These are phyloP conservation scores for Azolla pinnata DNA, from an alignment of 75 land plant species.

Conservation along the genomic window DNA sequence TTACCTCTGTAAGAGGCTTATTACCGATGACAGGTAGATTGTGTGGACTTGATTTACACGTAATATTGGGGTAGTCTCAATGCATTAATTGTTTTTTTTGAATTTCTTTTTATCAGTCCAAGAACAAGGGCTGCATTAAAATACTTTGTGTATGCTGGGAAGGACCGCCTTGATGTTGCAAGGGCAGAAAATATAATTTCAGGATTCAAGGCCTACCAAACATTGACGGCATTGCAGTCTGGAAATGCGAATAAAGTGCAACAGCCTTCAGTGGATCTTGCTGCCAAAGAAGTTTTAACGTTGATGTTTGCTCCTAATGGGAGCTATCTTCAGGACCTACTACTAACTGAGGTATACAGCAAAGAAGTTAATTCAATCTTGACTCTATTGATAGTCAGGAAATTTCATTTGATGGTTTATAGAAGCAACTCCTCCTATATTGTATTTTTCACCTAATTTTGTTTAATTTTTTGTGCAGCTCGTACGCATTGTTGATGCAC, in stretches of 20 bases:
- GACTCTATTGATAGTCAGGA: neutral
- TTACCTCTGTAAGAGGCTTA: constrained; percentile 39
- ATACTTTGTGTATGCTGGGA: constrained; percentile 39
- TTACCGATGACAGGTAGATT: constrained; percentile 50
- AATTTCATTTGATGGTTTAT: neutral
- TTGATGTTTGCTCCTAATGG: constrained; percentile 37
- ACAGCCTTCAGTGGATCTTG: constrained; percentile 16
- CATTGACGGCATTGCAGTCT: constrained; percentile 14
- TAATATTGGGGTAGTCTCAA: too few relatives aligned
- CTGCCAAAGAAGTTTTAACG: constrained; percentile 29
- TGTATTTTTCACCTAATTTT: constrained; percentile 1
- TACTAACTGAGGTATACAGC: constrained; percentile 36
- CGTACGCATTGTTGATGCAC: constrained; percentile 42
- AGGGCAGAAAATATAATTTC: constrained; percentile 27
- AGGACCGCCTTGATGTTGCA: constrained; percentile 26
- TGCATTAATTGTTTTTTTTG: neutral
- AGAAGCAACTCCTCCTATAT: neutral
- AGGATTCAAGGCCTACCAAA: constrained; percentile 34
- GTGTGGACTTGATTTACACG: neutral
- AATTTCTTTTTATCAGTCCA: constrained; percentile 22
- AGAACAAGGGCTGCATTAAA: constrained; percentile 38
- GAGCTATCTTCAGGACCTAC: constrained; percentile 39
- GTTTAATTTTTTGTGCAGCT: constrained; percentile 22
- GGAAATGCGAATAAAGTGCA: constrained; percentile 5
- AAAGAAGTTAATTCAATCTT: too few relatives aligned